phyloP scores from a whole-genome alignment of 805 yeast species.

The Wickerhamomyces bisporus region DNA sequence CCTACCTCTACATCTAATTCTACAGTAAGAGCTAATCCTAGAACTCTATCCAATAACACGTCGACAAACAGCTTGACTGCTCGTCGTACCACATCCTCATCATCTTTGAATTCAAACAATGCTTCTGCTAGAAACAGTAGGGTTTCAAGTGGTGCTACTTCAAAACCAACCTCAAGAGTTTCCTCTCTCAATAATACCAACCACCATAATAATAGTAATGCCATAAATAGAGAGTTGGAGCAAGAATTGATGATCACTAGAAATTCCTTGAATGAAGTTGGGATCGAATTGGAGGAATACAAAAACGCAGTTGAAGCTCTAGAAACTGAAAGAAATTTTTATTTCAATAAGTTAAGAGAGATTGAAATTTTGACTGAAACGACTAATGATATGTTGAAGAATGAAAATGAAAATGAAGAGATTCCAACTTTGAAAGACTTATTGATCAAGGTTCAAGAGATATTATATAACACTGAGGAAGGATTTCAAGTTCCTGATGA shows the following conservation, averaged over 20 bases:
- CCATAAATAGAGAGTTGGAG: constrained; percentile 30
- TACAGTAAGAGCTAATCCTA: constrained; percentile 1
- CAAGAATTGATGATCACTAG: constrained; percentile 44
- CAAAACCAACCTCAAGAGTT: constrained; percentile 22
- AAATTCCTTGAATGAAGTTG: constrained; percentile 33
- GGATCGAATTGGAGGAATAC: constrained; percentile 52
- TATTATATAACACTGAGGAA: constrained; percentile 76
- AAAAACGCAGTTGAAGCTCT: constrained; percentile 57
- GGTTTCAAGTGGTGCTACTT: constrained; percentile 4
- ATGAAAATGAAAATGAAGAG: constrained; percentile 24
- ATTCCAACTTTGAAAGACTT: constrained; percentile 34
- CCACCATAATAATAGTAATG: too few species aligned
- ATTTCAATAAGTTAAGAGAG: constrained; percentile 82
- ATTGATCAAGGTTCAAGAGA: constrained; percentile 62
- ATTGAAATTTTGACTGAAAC: constrained; percentile 78
- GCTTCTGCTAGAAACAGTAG: constrained; percentile 10
- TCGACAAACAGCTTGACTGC: constrained; percentile 3
- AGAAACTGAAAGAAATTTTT: constrained; percentile 83
- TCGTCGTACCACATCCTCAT: constrained; percentile 11
- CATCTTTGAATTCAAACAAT: constrained; percentile 6
- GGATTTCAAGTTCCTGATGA: constrained; percentile 67
- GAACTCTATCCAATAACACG: constrained; percentile 1
- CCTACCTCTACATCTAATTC: constrained; percentile 13
- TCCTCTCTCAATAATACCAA: constrained; percentile 21
- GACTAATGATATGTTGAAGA: constrained; percentile 46